These are phyloP conservation scores for Cryphonectria carpinicola DNA, from an alignment of 2,329 filamentous ascomycete genomes.

Conservation along the genomic window DNA sequence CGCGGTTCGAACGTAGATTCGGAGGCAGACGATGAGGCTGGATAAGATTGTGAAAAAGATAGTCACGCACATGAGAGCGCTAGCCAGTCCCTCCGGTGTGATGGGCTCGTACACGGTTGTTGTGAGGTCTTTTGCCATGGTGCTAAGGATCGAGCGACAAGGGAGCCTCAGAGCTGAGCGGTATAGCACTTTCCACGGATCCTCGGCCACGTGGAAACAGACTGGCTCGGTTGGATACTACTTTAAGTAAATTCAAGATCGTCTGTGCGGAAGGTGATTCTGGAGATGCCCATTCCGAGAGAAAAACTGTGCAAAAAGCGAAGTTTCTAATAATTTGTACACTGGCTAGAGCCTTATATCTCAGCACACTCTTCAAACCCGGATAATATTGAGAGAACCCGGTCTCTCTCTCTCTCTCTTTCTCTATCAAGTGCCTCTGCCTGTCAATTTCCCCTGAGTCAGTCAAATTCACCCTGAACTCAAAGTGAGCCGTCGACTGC, in stretches of 20 bases:
- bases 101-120: constrained; percentile 28
- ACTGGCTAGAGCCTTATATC: background rate
- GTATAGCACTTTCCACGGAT: background rate
- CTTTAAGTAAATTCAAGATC: background rate
- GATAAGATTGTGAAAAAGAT: constrained; percentile 26
- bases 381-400: background rate
- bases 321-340: background rate
- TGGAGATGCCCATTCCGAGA: background rate
- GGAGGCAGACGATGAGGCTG: constrained; percentile 22
- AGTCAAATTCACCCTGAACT: background rate
- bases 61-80: constrained; percentile 21
- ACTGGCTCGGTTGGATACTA: background rate
- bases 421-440: background rate
- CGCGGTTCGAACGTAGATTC: constrained; percentile 21
- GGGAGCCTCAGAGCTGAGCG: background rate
- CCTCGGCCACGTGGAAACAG: background rate
- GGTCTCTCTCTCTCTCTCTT: background rate
- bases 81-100: constrained; percentile 27
- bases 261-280: background rate
- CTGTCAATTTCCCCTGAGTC: background rate
- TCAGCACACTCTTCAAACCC: background rate
- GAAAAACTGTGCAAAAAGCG: background rate
- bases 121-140: constrained; percentile 24
- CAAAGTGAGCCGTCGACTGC: background rate
- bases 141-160: background rate